These are phyloP conservation scores for Suillus americanus DNA, from an alignment of 768 basidiomycete species.

Conservation along the genomic window DNA sequence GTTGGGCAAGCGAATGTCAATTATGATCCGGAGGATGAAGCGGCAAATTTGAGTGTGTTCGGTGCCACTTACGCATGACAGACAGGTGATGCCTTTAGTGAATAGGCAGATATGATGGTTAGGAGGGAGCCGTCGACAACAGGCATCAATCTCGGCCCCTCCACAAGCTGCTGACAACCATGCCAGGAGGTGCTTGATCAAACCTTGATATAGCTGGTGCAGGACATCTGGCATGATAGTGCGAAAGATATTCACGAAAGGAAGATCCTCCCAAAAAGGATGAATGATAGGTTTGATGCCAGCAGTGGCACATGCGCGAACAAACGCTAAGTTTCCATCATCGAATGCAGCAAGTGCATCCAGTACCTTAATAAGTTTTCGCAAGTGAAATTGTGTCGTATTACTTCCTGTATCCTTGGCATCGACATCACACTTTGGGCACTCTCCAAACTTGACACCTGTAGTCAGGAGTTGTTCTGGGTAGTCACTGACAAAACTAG, in stretches of 20 bases:
- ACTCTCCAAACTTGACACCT: too few relatives aligned
- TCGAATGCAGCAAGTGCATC: not conserved
- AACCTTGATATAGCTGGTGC: constrained; percentile 36
- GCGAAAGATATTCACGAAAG: constrained; percentile 23
- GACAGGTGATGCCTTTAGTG: not conserved
- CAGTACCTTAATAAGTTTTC: not conserved
- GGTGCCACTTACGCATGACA: not conserved
- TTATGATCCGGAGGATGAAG: not conserved
- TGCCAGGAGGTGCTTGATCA: constrained; percentile 32
- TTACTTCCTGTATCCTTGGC: not conserved
- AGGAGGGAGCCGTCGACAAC: not conserved
- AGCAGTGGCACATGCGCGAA: constrained; percentile 2
- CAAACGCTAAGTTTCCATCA: constrained; percentile 1
- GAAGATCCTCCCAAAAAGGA: constrained; percentile 28
- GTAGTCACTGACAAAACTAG: too few relatives aligned
- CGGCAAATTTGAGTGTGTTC: not conserved
- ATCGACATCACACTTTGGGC: too few relatives aligned
- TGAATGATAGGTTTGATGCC: constrained; percentile 18
- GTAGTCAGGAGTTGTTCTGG: too few relatives aligned
- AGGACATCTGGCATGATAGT: constrained; percentile 33
- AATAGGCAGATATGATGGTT: not conserved
- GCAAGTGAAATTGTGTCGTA: not conserved
- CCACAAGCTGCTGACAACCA: constrained; percentile 19
- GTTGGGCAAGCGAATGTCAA: not conserved
- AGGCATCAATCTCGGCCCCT: not conserved